phyloP scores from a whole-genome alignment of 768 basidiomycete genomes.

The Myochromella boudieri region DNA sequence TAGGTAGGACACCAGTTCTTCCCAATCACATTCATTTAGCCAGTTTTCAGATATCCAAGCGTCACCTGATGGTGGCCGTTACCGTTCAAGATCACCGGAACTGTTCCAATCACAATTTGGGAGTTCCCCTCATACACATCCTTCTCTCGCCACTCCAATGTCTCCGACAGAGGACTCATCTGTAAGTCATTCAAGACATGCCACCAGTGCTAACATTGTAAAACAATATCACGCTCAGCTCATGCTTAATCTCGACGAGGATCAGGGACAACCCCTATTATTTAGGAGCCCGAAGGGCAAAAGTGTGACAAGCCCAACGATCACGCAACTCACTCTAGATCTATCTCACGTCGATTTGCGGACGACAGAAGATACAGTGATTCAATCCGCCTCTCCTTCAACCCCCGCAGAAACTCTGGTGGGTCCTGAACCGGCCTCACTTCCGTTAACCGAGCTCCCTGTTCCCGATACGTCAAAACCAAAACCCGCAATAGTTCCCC shows the following conservation, averaged over 20 bases:
- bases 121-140: slow-evolving; percentile 5
- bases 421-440: not conserved
- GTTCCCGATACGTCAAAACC: not conserved
- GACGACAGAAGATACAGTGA: not conserved
- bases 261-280: slow-evolving; percentile 42
- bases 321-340: no score
- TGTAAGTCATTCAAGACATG: not conserved
- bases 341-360: no score
- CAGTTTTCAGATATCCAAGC: not conserved
- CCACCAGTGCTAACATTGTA: not conserved
- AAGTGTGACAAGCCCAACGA: no score
- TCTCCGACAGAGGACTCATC: not conserved
- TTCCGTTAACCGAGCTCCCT: not conserved
- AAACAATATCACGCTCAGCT: not conserved
- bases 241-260: slow-evolving; percentile 36
- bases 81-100: slow-evolving; percentile 11
- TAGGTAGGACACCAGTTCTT: no score
- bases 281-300: slow-evolving; percentile 48
- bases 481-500: not conserved
- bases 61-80: slow-evolving; percentile 1
- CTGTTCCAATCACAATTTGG: slow-evolving; percentile 6
- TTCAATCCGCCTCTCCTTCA: slow-evolving; percentile 6
- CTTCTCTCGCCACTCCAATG: slow-evolving; percentile 1
- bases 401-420: not conserved
- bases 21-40: not conserved